phyloP scores from a whole-genome alignment of 1,139 yeast species.

The Sugiyamaella pinicola region DNA sequence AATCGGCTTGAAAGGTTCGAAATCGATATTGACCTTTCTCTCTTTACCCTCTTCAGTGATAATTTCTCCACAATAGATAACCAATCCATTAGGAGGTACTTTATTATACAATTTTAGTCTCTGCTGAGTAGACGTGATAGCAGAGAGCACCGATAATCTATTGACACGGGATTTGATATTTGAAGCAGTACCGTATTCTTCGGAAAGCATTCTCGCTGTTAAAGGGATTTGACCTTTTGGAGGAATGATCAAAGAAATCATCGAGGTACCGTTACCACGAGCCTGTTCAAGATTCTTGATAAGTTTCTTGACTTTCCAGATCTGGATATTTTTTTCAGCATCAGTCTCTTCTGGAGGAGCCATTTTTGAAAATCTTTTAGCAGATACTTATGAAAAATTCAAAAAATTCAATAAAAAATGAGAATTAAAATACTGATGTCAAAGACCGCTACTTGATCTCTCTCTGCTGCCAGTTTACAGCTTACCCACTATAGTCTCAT shows the following conservation, averaged over 20 bases:
- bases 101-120: constrained; percentile 84
- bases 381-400: no score
- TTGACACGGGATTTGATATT: constrained; percentile 97
- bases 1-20: constrained; percentile 97
- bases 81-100: constrained; percentile 93
- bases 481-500: no score
- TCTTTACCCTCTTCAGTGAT: constrained; percentile 96
- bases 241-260: constrained; percentile 92
- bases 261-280: constrained; percentile 97
- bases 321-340: constrained; percentile 95
- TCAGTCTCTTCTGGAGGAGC: constrained; percentile 45
- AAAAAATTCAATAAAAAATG: no score
- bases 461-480: neutral
- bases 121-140: constrained; percentile 97
- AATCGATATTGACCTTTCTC: constrained; percentile 90
- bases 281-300: constrained; percentile 79
- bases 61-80: constrained; percentile 97
- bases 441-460: no score
- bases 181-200: constrained; percentile 98
- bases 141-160: constrained; percentile 90
- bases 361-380: constrained; percentile 31
- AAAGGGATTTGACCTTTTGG: constrained; percentile 93
- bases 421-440: no score
- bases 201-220: constrained; percentile 88
- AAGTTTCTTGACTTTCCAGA: constrained; percentile 94